phyloP scores from a whole-genome alignment of 768 basidiomycete species.

The Leccinum rimulosum region DNA sequence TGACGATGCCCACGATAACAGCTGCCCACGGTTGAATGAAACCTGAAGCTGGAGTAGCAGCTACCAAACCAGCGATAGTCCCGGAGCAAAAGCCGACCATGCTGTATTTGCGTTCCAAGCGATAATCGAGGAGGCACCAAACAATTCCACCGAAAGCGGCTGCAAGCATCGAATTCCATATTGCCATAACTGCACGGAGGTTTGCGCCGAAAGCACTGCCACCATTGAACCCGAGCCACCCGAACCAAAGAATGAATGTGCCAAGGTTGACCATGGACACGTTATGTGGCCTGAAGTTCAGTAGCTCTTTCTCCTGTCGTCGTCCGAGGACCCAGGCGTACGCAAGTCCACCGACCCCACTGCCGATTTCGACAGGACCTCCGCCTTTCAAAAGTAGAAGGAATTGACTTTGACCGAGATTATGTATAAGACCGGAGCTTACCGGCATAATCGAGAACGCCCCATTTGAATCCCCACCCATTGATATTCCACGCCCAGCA shows the following conservation, averaged over 20 bases:
- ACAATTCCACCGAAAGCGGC: conserved; percentile 80
- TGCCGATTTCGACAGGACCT: conserved; percentile 85
- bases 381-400: conserved; percentile 48
- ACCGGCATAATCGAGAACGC: conserved; percentile 88
- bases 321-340: conserved; percentile 86
- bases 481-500: conserved; percentile 80
- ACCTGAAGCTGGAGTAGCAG: conserved; percentile 86
- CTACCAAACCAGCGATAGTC: conserved; percentile 85
- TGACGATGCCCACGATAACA: conserved; percentile 70
- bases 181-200: conserved; percentile 78
- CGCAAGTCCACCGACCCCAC: conserved; percentile 81
- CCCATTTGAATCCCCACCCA: conserved; percentile 85
- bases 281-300: conserved; percentile 87
- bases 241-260: conserved; percentile 85
- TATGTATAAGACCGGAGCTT: conserved; percentile 17
- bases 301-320: conserved; percentile 65
- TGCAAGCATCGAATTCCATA: conserved; percentile 87
- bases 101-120: conserved; percentile 77
- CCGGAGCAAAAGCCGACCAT: conserved; percentile 92
- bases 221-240: conserved; percentile 89
- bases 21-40: conserved; percentile 77
- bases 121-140: conserved; percentile 80
- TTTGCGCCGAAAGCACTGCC: conserved; percentile 88
- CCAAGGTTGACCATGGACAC: conserved; percentile 81
- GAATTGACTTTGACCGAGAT: conserved; percentile 1